Conservation (phyloP, 2,329 filamentous ascomycete genomes). For the Paracoccidioides brasiliensis region DNA sequence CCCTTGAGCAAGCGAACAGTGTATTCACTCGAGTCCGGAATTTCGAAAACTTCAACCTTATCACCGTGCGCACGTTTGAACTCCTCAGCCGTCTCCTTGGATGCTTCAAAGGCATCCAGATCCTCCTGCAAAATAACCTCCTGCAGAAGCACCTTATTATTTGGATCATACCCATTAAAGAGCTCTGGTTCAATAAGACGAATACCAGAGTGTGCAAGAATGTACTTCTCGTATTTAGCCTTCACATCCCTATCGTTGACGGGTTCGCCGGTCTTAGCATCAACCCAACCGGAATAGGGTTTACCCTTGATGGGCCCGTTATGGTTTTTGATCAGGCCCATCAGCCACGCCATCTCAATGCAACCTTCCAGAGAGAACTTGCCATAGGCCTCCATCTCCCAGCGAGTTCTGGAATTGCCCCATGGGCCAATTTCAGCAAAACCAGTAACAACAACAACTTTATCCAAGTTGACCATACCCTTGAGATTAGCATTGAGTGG, state of each 20-base stretch:
- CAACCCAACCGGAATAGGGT: constrained; percentile 90
- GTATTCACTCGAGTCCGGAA: constrained; percentile 85
- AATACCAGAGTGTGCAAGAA: constrained; percentile 92
- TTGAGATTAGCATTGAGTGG: constrained; percentile 79
- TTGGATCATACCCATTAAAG: constrained; percentile 92
- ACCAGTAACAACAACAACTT: constrained; percentile 93
- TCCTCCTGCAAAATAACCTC: constrained; percentile 97
- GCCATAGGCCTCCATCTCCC: constrained; percentile 98
- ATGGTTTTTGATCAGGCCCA: constrained; percentile 98
- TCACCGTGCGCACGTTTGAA: constrained; percentile 96
- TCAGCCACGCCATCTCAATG: constrained; percentile 99
- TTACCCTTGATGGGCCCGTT: constrained; percentile 93
- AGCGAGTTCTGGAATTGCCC: constrained; percentile 95
- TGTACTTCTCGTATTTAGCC: constrained; percentile 90
- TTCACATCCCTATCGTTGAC: constrained; percentile 98
- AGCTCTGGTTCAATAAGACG: constrained; percentile 95
- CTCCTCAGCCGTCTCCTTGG: constrained; percentile 92
- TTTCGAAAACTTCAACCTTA: constrained; percentile 95
- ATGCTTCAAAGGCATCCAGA: constrained; percentile 90
- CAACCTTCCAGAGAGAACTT: constrained; percentile 96
- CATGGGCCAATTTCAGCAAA: constrained; percentile 94
- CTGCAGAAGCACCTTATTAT: constrained; percentile 96
- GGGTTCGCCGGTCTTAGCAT: constrained; percentile 83
- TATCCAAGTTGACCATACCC: constrained; percentile 97
- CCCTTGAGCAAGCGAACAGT: constrained; percentile 92